These are phyloP conservation scores for Sporothrix brasiliensis DNA, from an alignment of 2,329 filamentous ascomycete species.

Conservation along the genomic window DNA sequence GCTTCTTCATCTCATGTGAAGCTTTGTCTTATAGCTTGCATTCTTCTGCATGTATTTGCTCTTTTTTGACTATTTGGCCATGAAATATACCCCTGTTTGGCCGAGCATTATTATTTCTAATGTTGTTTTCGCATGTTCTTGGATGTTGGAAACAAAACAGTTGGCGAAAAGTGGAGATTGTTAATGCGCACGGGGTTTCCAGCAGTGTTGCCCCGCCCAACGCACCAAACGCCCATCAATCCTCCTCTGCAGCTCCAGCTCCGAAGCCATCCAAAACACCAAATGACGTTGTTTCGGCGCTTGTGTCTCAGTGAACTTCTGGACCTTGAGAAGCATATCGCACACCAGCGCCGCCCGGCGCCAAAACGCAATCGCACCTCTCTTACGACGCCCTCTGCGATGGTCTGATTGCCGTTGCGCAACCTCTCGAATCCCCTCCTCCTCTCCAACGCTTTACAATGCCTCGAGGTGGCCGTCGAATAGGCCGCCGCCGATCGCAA, in stretches of 20 bases:
- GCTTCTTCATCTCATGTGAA: not conserved
- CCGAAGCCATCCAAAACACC: not conserved
- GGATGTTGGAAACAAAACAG: not conserved
- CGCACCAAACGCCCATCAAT: not conserved
- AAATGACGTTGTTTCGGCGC: constrained; percentile 18
- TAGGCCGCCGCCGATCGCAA: constrained; percentile 10
- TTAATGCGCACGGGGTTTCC: constrained; percentile 5
- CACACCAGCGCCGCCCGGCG: not conserved
- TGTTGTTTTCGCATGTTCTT: not conserved
- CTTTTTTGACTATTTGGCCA: not conserved
- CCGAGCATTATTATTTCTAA: not conserved
- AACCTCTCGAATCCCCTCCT: too few relatives aligned
- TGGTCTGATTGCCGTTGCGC: not conserved
- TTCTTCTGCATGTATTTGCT: constrained; percentile 4
- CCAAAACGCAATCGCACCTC: not conserved
- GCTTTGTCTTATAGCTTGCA: not conserved
- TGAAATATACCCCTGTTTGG: constrained; percentile 24
- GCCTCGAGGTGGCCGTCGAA: constrained; percentile 16
- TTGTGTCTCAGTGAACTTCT: not conserved
- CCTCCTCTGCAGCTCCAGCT: constrained; percentile 2
- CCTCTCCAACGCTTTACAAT: not conserved
- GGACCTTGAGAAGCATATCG: not conserved
- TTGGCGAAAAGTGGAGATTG: constrained; percentile 2
- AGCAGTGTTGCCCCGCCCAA: constrained; percentile 18
- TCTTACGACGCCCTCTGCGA: not conserved